Evolutionary conservation across 2,329 filamentous ascomycete species (phyloP), one percentile per base, ranked within the genome.

Genomic region (Pestalotiopsis fici): DNA sequence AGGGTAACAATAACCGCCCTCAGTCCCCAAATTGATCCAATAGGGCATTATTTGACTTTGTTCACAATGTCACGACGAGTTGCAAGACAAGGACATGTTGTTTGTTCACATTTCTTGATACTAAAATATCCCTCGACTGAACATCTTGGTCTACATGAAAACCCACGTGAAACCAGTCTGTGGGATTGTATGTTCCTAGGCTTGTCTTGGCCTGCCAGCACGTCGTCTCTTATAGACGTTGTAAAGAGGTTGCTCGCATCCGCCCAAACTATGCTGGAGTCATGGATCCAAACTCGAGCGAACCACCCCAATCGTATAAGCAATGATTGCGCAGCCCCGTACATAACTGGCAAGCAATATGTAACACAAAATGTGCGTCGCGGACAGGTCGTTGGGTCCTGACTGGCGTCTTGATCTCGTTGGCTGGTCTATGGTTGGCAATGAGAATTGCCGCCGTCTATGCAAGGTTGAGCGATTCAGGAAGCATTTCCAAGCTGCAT

Each of bases 401-500:
- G 15, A 50, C 9, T n/a, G 18, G 18, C 5, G 18, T 50, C 43
- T 50, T 50, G 5, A n/a, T 50, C 21, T 50, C n/a, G 43, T 50
- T 50, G 43, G 43, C 43, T 21, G 43, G 15, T 50, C 18, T 50
- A 50, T 7, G 9, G 15, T 50, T 50, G 43, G n/a, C 43, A 50
- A 50, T 50, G 9, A 50, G 21, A 50, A 50, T 57, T 39, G 12
- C 59, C 23, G 47, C 37, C 28, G 25, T 64, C 23, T 47, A 55
- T 54, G 12, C 47, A 64, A 65, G 43, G 50, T 23, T 15, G 13
- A 15, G 15, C 47, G 11, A 63, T 59, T 57, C 31, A 67, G 9
- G 75, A 69, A 55, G 69, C 67, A 59, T 69, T 75, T 62, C 75
- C 72, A 62, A 87, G 75, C 74, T 88, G 84, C 73, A 91, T 78